Percentiles rank a stretch among this genome's conserved stretches.
Conservation (phyloP, 2,329 filamentous ascomycete genomes). For the Monosporascus sp. region DNA sequence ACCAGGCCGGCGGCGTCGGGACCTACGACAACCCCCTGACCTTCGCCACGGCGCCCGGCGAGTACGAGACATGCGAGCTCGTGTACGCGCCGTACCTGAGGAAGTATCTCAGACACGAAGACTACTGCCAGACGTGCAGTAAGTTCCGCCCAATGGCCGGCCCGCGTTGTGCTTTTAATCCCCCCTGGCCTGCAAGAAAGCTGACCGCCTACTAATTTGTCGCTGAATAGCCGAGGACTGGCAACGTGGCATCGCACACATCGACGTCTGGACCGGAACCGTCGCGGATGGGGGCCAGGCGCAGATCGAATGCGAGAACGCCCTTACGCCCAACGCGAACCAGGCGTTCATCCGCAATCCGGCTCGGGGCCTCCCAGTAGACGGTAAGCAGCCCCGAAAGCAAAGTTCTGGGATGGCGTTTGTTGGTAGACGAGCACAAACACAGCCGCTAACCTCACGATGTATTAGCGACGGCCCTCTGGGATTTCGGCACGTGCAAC, state of each 20-base stretch:
- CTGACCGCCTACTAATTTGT: too few species aligned
- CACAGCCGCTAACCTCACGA: too few species aligned
- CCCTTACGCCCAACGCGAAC: constrained; percentile 23
- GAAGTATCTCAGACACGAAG: constrained; percentile 36
- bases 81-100: constrained; percentile 39
- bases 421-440: background rate
- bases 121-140: constrained; percentile 19
- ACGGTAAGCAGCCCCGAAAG: constrained; percentile 22
- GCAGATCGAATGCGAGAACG: constrained; percentile 32
- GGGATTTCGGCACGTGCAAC: constrained; percentile 15
- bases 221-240: constrained; percentile 15
- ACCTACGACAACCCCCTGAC: constrained; percentile 38
- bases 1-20: constrained; percentile 35
- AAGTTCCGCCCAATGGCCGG: constrained; percentile 2
- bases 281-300: constrained; percentile 25
- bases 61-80: constrained; percentile 38
- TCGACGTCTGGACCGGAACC: constrained; percentile 35
- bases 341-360: constrained; percentile 28
- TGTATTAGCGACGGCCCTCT: constrained; percentile 17
- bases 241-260: constrained; percentile 20
- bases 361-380: constrained; percentile 23
- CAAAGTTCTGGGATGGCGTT: too few species aligned
- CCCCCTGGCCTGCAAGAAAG: background rate
- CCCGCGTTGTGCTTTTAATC: background rate
- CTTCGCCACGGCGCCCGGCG: constrained; percentile 35